Evolutionary conservation across 345 rosid species (phyloP).

Genomic region (Sisymbrium altissimum): DNA sequence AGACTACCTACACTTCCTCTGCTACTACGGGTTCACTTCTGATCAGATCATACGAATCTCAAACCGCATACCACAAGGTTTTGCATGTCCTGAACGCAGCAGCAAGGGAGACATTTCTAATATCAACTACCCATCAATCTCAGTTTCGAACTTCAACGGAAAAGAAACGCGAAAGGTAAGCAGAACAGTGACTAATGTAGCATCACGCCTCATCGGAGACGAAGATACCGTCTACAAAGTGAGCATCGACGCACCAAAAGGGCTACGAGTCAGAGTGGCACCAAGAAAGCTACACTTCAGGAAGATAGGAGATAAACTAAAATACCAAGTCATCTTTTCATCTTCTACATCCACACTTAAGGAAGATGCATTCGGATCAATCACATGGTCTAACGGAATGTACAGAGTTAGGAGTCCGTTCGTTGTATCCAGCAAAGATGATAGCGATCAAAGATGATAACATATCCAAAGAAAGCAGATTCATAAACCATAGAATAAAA

Average conservation of each 20-base stretch:
- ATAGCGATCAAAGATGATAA: neutral
- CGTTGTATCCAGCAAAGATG: constrained; percentile 32
- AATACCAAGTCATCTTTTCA: constrained; percentile 44
- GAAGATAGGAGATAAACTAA: constrained; percentile 38
- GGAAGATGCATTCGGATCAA: constrained; percentile 49
- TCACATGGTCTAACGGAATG: constrained; percentile 56
- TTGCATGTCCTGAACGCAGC: constrained; percentile 46
- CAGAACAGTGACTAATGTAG: constrained; percentile 64
- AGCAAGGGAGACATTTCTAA: constrained; percentile 42
- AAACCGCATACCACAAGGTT: constrained; percentile 34
- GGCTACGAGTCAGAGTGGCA: constrained; percentile 35
- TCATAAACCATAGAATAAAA: neutral
- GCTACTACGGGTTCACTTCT: constrained; percentile 45
- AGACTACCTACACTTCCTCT: constrained; percentile 65
- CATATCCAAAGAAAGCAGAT: neutral
- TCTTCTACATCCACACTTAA: neutral
- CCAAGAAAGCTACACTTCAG: constrained; percentile 46
- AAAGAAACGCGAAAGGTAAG: constrained; percentile 33
- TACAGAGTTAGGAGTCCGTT: constrained; percentile 49
- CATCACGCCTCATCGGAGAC: constrained; percentile 34
- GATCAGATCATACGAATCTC: constrained; percentile 37
- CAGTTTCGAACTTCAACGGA: constrained; percentile 38
- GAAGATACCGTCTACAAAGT: constrained; percentile 35
- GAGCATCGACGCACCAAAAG: constrained; percentile 33
- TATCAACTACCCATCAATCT: constrained; percentile 76